A percentile compares a stretch with the other conserved stretches of the same genome.
Conservation (phyloP, 352 stramenopile genomes). For the Phytopythium vexans region DNA sequence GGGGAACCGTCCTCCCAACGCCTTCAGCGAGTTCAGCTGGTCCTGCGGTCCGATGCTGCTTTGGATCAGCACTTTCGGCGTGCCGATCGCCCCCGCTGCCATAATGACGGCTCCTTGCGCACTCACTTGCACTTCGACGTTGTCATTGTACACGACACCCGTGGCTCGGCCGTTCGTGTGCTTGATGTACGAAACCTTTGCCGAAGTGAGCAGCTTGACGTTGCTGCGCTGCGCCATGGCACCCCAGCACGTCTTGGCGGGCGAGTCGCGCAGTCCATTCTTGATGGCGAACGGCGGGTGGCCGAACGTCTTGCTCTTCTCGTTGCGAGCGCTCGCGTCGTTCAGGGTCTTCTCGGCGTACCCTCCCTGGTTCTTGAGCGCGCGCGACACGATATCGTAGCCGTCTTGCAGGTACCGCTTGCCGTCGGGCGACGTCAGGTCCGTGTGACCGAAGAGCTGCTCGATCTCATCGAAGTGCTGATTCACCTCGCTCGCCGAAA, state of each 20-base stretch:
- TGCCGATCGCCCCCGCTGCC: slow-evolving; percentile 62
- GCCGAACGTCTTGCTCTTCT: slow-evolving; percentile 45
- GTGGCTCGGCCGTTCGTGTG: slow-evolving; percentile 39
- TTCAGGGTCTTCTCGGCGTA: slow-evolving; percentile 41
- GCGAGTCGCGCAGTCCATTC: slow-evolving; percentile 39
- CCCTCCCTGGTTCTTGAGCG: slow-evolving; percentile 18
- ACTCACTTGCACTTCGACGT: slow-evolving; percentile 18
- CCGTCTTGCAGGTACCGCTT: slow-evolving; percentile 45
- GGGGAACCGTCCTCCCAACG: slow-evolving; percentile 13
- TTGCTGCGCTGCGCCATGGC: slow-evolving; percentile 39
- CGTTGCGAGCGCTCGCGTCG: slow-evolving; percentile 33
- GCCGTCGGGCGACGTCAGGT: slow-evolving; percentile 42
- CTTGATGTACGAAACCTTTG: slow-evolving; percentile 45
- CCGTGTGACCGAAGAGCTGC: slow-evolving; percentile 34
- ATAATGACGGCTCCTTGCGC: slow-evolving; percentile 64
- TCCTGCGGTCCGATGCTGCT: slow-evolving; percentile 63
- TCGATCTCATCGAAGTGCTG: slow-evolving; percentile 47
- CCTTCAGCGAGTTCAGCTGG: slow-evolving; percentile 38
- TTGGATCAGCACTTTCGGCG: slow-evolving; percentile 80
- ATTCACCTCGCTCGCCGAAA: slow-evolving; percentile 50
- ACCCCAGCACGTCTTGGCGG: slow-evolving; percentile 54
- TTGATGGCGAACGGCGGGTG: slow-evolving; percentile 53
- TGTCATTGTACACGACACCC: slow-evolving; percentile 42
- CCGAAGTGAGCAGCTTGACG: slow-evolving; percentile 40
- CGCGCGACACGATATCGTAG: slow-evolving; percentile 40